A percentile compares a stretch with the other conserved stretches of the same genome.
phyloP scores from a whole-genome alignment of 805 yeast species.

The Saccharomycopsis amapae region DNA sequence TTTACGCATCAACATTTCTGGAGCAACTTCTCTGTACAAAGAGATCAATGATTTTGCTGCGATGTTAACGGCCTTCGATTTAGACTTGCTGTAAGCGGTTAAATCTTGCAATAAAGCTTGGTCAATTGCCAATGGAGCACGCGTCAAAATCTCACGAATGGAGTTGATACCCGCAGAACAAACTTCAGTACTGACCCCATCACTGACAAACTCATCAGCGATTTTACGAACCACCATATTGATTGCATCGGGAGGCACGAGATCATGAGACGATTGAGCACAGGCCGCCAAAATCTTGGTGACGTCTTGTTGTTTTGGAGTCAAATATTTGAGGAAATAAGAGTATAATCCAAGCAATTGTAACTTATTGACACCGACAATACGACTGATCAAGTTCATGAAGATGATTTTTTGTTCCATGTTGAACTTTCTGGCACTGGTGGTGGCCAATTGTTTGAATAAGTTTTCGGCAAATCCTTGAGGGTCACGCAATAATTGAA shows the following conservation, averaged over 20 bases:
- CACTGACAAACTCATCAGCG: slow-evolving; percentile 96
- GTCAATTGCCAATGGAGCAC: slow-evolving; percentile 94
- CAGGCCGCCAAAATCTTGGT: slow-evolving; percentile 95
- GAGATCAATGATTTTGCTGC: slow-evolving; percentile 88
- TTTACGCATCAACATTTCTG: slow-evolving; percentile 83
- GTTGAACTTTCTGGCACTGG: slow-evolving; percentile 61
- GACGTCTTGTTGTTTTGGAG: slow-evolving; percentile 91
- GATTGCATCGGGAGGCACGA: slow-evolving; percentile 93
- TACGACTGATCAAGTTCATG: slow-evolving; percentile 79
- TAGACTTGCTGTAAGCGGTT: slow-evolving; percentile 84
- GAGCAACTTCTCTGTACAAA: slow-evolving; percentile 89
- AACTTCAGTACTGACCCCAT: slow-evolving; percentile 96
- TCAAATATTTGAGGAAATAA: slow-evolving; percentile 77
- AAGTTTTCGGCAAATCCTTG: slow-evolving; percentile 93
- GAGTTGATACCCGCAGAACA: slow-evolving; percentile 98
- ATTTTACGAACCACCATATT: slow-evolving; percentile 77
- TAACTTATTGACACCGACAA: slow-evolving; percentile 91
- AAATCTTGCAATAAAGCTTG: slow-evolving; percentile 82
- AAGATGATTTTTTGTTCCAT: slow-evolving; percentile 85
- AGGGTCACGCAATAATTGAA: slow-evolving; percentile 91
- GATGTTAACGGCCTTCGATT: slow-evolving; percentile 87
- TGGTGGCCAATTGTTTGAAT: slow-evolving; percentile 62
- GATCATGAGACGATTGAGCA: slow-evolving; percentile 94
- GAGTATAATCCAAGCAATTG: slow-evolving; percentile 87
- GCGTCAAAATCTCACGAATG: slow-evolving; percentile 82